These are phyloP conservation scores for Rhizopus sp. DNA, from an alignment of 371 early-diverging fungal genomes.

Conservation along the genomic window DNA sequence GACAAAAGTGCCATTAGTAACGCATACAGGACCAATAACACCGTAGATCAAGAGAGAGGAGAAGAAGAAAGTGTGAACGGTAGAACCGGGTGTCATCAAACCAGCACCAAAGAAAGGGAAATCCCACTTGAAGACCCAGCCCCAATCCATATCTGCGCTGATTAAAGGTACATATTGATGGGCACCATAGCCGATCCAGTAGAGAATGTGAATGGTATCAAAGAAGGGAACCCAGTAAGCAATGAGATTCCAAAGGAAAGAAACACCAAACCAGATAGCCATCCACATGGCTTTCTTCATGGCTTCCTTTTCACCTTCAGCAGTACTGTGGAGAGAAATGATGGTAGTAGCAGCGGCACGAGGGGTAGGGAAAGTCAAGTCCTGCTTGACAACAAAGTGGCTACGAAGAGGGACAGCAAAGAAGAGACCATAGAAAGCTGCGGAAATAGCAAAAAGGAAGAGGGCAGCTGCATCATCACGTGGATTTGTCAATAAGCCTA, in stretches of 20 bases:
- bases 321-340: constrained; percentile 57
- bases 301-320: constrained; percentile 44
- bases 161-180: constrained; percentile 38
- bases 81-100: constrained; percentile 62
- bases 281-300: constrained; percentile 53
- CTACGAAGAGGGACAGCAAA: constrained; percentile 74
- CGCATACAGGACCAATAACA: constrained; percentile 47
- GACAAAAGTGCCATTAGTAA: constrained; percentile 42
- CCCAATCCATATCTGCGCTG: constrained; percentile 61
- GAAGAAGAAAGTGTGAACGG: constrained; percentile 59
- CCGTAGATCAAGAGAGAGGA: constrained; percentile 62
- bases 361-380: constrained; percentile 73
- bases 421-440: constrained; percentile 76
- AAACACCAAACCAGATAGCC: constrained; percentile 46
- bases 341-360: constrained; percentile 73
- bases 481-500: constrained; percentile 57
- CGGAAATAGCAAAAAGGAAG: constrained; percentile 56
- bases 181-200: constrained; percentile 57
- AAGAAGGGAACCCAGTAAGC: constrained; percentile 65
- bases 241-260: constrained; percentile 54
- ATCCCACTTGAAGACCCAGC: constrained; percentile 57
- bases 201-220: constrained; percentile 56
- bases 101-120: constrained; percentile 76
- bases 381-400: constrained; percentile 71
- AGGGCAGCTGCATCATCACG: constrained; percentile 54